phyloP scores from a whole-genome alignment of 306 rosid species.

The Cicer pinnatifidum region DNA sequence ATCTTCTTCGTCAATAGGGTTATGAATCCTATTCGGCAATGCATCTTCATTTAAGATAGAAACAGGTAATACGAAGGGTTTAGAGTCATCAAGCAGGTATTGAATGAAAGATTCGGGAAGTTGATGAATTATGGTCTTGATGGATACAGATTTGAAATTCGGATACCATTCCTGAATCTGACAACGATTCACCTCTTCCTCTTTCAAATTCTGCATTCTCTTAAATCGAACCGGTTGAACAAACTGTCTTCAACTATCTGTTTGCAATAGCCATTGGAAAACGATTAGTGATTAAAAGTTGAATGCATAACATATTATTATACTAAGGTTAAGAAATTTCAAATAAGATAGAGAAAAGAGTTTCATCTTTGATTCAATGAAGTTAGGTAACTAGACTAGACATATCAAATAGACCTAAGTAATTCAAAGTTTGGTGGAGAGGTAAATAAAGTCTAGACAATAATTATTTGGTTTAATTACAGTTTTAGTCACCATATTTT shows the following conservation, averaged over 20 bases:
- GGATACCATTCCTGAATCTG: conserved; percentile 5
- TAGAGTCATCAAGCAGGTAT: neutral
- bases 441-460: too few relatives aligned
- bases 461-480: too few relatives aligned
- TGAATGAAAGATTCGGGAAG: conserved; percentile 22
- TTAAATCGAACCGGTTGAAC: neutral
- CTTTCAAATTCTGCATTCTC: conserved; percentile 2
- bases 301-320: neutral
- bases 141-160: neutral
- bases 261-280: neutral
- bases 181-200: conserved; percentile 12
- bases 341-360: neutral
- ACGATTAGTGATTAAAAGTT: neutral
- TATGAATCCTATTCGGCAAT: conserved; percentile 10
- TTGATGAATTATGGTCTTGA: neutral
- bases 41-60: conserved; percentile 12
- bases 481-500: too few relatives aligned
- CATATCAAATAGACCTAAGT: neutral
- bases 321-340: neutral
- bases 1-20: conserved; percentile 10
- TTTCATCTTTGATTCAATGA: neutral
- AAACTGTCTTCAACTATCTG: neutral
- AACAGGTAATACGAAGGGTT: neutral
- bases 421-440: neutral
- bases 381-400: neutral